Evolutionary conservation across 139 green algal species (phyloP).

Genomic region (Chlorella sp.): DNA sequence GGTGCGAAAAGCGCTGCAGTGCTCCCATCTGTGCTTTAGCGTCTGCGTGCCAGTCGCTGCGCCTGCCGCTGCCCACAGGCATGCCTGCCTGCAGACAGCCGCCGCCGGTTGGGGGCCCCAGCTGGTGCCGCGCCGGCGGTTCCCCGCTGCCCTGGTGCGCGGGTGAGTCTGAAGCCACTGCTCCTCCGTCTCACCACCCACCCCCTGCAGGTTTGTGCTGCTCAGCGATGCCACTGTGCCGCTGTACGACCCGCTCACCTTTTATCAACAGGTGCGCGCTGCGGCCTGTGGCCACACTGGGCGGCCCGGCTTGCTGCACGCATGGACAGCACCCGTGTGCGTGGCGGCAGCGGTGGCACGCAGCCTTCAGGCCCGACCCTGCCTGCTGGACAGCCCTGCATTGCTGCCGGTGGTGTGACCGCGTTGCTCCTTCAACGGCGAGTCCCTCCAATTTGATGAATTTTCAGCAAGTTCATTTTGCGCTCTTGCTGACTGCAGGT

Average conservation of each 20-base stretch:
- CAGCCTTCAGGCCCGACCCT: too few species aligned
- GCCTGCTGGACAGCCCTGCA: too few species aligned
- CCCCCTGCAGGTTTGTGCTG: conserved; percentile 44
- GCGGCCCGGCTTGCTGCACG: conserved; percentile 12
- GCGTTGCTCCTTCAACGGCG: too few species aligned
- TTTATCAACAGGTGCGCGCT: conserved; percentile 49
- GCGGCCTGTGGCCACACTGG: conserved; percentile 30
- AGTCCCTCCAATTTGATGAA: too few species aligned
- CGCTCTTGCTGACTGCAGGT: background rate
- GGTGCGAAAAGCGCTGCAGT: background rate
- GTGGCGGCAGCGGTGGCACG: background rate
- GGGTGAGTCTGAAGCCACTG: too few species aligned
- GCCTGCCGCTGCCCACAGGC: background rate
- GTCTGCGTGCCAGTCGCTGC: background rate
- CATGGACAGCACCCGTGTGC: background rate
- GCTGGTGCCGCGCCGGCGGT: background rate
- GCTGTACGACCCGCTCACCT: conserved; percentile 47
- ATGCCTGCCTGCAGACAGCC: background rate
- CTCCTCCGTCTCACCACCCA: too few species aligned
- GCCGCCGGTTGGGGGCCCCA: background rate
- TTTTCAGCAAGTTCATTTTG: too few species aligned
- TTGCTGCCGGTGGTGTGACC: too few species aligned
- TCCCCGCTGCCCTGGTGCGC: too few species aligned
- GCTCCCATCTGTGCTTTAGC: background rate
- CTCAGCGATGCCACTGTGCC: conserved; percentile 48